These are phyloP conservation scores for Trichoderma atroviride DNA, from an alignment of 2,329 filamentous ascomycete species.

Conservation along the genomic window DNA sequence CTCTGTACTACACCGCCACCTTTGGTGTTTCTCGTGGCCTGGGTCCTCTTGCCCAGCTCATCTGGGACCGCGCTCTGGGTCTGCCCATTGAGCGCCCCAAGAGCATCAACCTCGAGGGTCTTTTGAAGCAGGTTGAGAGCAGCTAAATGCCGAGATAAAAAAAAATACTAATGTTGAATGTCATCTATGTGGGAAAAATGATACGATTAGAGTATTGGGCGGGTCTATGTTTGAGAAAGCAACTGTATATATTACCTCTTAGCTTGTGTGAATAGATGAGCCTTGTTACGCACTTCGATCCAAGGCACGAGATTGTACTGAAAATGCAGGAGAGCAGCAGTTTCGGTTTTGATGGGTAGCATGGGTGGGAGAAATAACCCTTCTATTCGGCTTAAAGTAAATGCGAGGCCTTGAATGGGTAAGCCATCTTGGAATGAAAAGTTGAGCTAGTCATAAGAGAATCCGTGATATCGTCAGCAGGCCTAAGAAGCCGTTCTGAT, in stretches of 20 bases:
- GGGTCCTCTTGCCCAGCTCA: constrained; percentile 87
- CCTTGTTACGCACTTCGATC: background rate
- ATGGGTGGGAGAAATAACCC: too few relatives aligned
- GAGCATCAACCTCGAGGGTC: constrained; percentile 89
- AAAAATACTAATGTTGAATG: background rate
- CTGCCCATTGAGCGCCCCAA: constrained; percentile 97
- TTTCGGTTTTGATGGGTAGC: too few relatives aligned
- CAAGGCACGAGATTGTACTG: too few relatives aligned
- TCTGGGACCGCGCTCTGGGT: constrained; percentile 93
- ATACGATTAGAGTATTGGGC: background rate
- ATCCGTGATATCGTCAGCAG: too few relatives aligned
- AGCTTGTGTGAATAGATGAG: background rate
- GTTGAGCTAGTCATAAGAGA: too few relatives aligned
- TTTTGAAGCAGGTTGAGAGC: constrained; percentile 68
- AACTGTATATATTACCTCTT: constrained; percentile 9
- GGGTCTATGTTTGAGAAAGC: background rate
- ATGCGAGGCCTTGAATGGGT: too few relatives aligned
- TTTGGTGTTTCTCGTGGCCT: constrained; percentile 72
- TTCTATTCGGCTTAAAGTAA: too few relatives aligned
- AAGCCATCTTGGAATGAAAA: too few relatives aligned
- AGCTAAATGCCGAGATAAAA: constrained; percentile 36
- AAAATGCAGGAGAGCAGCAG: too few relatives aligned
- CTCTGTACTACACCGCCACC: constrained; percentile 85
- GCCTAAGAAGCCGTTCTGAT: too few relatives aligned
- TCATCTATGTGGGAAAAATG: background rate